These are phyloP conservation scores for Claviceps fusiformis DNA, from an alignment of 2,329 filamentous ascomycete species.

Conservation along the genomic window DNA sequence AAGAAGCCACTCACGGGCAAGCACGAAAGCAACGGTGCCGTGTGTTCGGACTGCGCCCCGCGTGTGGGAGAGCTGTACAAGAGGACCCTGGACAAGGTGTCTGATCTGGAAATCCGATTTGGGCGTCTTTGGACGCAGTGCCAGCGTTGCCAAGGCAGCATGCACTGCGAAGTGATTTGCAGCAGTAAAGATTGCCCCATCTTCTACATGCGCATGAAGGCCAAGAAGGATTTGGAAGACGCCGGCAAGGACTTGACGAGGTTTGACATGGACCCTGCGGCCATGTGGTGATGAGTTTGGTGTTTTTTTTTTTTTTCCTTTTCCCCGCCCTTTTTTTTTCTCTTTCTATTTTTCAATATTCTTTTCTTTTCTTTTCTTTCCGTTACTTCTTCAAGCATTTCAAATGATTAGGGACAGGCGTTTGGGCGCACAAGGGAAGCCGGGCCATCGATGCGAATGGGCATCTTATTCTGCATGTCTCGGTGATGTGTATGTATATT, in stretches of 20 bases:
- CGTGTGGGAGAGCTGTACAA: constrained; percentile 88
- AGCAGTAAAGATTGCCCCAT: constrained; percentile 41
- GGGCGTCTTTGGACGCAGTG: constrained; percentile 24
- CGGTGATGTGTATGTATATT: not conserved
- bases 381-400: too few relatives aligned
- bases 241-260: constrained; percentile 76
- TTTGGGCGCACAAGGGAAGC: not conserved
- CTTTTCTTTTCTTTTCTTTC: too few relatives aligned
- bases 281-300: constrained; percentile 33
- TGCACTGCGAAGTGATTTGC: constrained; percentile 98
- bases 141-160: constrained; percentile 36
- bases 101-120: constrained; percentile 86
- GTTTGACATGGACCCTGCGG: constrained; percentile 75
- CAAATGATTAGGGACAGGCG: not conserved
- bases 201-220: constrained; percentile 99
- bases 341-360: too few relatives aligned
- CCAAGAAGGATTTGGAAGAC: constrained; percentile 97
- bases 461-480: not conserved
- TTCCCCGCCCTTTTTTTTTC: too few relatives aligned
- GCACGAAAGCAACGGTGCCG: constrained; percentile 69
- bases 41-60: constrained; percentile 74
- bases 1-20: constrained; percentile 83
- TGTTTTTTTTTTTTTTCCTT: not conserved
- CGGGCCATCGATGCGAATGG: not conserved
- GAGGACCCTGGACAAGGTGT: constrained; percentile 75